A percentile compares a stretch with the other conserved stretches of the same genome.
Conservation (phyloP, 2,329 filamentous ascomycete species). For the Aspergillus neoniger region DNA sequence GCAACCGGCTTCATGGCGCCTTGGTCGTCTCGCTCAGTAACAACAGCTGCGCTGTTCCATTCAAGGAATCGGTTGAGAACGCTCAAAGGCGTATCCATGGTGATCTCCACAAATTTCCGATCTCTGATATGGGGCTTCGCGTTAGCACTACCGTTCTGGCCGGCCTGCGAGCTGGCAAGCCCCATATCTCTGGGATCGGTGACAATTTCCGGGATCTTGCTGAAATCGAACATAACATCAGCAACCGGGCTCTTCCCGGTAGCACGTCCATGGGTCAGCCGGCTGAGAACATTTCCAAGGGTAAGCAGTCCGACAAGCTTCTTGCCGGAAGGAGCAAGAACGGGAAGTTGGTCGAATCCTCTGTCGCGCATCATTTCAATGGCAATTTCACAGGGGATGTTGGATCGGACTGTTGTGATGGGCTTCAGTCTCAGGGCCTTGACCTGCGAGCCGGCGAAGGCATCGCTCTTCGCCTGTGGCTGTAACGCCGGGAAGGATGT, state of each 20-base stretch:
- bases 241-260: conserved; percentile 71
- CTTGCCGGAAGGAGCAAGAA: conserved; percentile 68
- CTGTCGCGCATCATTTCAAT: conserved; percentile 98
- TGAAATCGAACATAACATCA: conserved; percentile 97
- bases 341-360: conserved; percentile 95
- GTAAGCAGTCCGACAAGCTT: conserved; percentile 90
- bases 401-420: conserved; percentile 77
- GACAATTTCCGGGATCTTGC: conserved; percentile 80
- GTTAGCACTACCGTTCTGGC: conserved; percentile 17
- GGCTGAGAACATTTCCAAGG: conserved; percentile 88
- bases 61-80: conserved; percentile 91
- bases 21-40: conserved; percentile 72
- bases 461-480: conserved; percentile 56
- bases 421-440: conserved; percentile 85
- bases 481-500: conserved; percentile 35
- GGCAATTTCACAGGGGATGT: conserved; percentile 75
- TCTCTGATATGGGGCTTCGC: conserved; percentile 50
- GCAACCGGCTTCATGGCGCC: conserved; percentile 75
- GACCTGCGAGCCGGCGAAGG: conserved; percentile 78
- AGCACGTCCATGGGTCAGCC: conserved; percentile 81
- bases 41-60: conserved; percentile 95
- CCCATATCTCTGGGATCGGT: conserved; percentile 76
- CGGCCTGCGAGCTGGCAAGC: conserved; percentile 26
- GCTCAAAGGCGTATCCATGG: conserved; percentile 79
- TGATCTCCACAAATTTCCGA: conserved; percentile 89